These are phyloP conservation scores for Coccomyxa sp. DNA, from an alignment of 139 green algal species.

Conservation along the genomic window DNA sequence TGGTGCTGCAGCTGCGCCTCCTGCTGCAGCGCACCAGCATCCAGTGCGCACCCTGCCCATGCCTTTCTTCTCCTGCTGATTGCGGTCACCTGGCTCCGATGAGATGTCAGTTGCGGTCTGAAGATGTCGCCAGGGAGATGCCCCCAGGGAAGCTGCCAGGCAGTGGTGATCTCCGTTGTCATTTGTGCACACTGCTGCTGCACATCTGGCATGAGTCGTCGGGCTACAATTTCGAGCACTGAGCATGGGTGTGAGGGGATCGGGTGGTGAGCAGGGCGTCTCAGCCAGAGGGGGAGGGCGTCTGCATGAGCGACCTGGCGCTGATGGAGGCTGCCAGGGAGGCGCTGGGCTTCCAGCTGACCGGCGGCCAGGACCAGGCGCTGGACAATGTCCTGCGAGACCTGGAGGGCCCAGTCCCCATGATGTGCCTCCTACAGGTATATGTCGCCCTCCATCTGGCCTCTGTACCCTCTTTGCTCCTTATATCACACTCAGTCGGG, in stretches of 20 bases:
- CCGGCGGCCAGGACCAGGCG: constrained; percentile 35
- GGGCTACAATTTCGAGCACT: too few relatives aligned
- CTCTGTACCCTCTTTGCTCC: background rate
- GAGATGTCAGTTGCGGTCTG: too few relatives aligned
- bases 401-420: constrained; percentile 44
- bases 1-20: constrained; percentile 75
- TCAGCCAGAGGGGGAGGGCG: background rate
- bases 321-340: constrained; percentile 19
- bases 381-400: constrained; percentile 35
- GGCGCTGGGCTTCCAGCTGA: constrained; percentile 50
- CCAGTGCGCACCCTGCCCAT: background rate
- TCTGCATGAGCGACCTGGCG: constrained; percentile 3
- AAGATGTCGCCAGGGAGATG: too few relatives aligned
- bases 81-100: too few relatives aligned
- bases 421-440: constrained; percentile 81
- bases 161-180: too few relatives aligned
- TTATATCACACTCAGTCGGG: background rate
- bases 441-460: background rate
- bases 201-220: too few relatives aligned
- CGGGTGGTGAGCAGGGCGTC: too few relatives aligned
- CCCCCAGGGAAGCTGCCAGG: too few relatives aligned
- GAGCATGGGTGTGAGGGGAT: too few relatives aligned
- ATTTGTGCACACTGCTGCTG: too few relatives aligned
- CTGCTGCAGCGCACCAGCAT: constrained; percentile 35
- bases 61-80: constrained; percentile 8